Percentiles rank a stretch among this genome's conserved stretches.
Conservation (phyloP, 2,329 filamentous ascomycete genomes). For the Gaeumannomyces tritici region DNA sequence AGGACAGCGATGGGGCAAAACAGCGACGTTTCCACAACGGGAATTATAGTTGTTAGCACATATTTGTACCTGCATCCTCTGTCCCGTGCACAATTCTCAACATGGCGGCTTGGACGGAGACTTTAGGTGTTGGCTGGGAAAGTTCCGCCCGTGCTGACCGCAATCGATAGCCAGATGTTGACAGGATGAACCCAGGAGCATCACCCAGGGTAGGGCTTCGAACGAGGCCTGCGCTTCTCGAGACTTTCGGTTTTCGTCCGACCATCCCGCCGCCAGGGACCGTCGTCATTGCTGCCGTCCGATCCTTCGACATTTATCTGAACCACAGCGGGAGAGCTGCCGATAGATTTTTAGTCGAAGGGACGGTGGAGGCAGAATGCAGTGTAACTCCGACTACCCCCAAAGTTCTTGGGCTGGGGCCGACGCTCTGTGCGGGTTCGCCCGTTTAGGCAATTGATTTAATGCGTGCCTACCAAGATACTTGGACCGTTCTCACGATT, state of each 20-base stretch:
- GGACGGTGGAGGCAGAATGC: background rate
- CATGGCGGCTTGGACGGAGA: too few species aligned
- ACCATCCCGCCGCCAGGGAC: background rate
- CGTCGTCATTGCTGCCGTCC: background rate
- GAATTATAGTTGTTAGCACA: background rate
- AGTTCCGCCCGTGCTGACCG: background rate
- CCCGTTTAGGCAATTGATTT: background rate
- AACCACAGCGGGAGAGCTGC: background rate
- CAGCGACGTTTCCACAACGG: too few species aligned
- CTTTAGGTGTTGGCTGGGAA: background rate
- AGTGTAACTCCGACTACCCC: background rate
- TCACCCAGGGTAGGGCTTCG: background rate
- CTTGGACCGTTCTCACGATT: too few species aligned
- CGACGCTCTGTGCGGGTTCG: background rate
- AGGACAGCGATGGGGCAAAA: background rate
- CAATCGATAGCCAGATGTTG: background rate
- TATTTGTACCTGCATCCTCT: background rate
- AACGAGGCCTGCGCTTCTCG: background rate
- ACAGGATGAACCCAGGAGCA: too few species aligned
- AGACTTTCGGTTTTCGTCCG: too few species aligned
- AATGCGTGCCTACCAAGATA: too few species aligned
- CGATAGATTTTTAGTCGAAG: background rate
- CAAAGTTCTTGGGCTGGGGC: background rate
- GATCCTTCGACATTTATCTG: background rate
- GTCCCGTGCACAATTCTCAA: too few species aligned